These are phyloP conservation scores for Nigrospora oryzae DNA, from an alignment of 2,329 filamentous ascomycete species.

Conservation along the genomic window DNA sequence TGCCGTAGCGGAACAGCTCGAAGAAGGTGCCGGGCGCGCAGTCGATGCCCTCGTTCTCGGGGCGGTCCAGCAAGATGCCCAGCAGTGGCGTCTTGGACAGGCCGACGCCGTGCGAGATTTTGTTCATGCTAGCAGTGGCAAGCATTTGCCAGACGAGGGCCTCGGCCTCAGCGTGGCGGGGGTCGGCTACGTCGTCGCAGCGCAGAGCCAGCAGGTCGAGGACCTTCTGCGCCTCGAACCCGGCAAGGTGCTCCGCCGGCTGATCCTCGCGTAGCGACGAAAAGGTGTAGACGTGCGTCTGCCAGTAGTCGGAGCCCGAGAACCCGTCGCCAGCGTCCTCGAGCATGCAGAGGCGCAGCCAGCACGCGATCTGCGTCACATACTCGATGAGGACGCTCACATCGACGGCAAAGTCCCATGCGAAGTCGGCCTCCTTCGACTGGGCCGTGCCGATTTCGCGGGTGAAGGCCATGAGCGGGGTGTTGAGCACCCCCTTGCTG, in stretches of 20 bases:
- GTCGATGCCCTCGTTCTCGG: conserved; percentile 8
- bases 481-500: conserved; percentile 13
- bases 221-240: conserved; percentile 7
- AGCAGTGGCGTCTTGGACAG: conserved; percentile 6
- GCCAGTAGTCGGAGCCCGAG: conserved; percentile 12
- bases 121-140: conserved; percentile 8
- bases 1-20: conserved; percentile 7
- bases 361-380: conserved; percentile 27
- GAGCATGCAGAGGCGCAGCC: conserved; percentile 18
- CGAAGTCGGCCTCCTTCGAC: conserved; percentile 8
- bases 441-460: conserved; percentile 15
- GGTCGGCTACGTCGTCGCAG: conserved; percentile 9
- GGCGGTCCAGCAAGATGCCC: conserved; percentile 7
- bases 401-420: conserved; percentile 23
- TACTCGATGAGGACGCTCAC: conserved; percentile 24
- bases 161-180: conserved; percentile 6
- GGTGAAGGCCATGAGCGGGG: conserved; percentile 18
- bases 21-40: conserved; percentile 8
- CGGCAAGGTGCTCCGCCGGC: conserved; percentile 8
- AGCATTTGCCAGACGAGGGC: conserved; percentile 6
- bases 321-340: conserved; percentile 15
- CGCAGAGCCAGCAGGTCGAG: conserved; percentile 11
- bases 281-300: conserved; percentile 6
- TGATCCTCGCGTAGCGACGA: conserved; percentile 1
- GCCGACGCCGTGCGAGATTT: conserved; percentile 7